These are phyloP conservation scores for Aspergillus steynii DNA, from an alignment of 495 filamentous ascomycete genomes.

Conservation along the genomic window DNA sequence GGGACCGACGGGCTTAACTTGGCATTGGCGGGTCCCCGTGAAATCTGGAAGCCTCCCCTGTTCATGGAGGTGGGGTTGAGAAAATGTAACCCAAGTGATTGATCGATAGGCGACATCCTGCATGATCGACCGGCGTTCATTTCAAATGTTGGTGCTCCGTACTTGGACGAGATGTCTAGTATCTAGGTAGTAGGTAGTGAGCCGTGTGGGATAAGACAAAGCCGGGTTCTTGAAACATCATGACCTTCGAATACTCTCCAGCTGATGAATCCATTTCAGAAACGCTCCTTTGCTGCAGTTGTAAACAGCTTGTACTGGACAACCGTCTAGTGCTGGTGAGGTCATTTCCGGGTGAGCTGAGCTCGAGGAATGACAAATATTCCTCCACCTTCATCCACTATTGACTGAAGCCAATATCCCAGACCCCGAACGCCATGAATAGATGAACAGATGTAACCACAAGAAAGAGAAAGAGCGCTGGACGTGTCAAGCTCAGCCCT, in stretches of 20 bases:
- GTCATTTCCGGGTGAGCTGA: too few relatives aligned
- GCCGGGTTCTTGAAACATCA: background rate
- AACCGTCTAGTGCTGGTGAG: too few relatives aligned
- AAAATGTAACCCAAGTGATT: background rate
- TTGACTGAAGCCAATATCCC: too few relatives aligned
- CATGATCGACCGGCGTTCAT: background rate
- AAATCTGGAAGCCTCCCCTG: background rate
- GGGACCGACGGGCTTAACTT: background rate
- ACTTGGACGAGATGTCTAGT: background rate
- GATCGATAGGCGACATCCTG: background rate
- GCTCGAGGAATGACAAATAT: too few relatives aligned
- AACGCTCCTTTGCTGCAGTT: too few relatives aligned
- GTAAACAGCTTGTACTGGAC: too few relatives aligned
- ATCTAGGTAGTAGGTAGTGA: background rate
- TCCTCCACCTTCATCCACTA: too few relatives aligned
- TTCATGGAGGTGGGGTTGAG: background rate
- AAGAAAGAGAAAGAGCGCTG: too few relatives aligned
- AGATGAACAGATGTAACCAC: too few relatives aligned
- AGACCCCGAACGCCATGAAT: too few relatives aligned
- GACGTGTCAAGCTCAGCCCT: background rate
- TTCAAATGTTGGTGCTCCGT: background rate
- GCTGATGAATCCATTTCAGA: background rate
- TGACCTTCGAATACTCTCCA: background rate
- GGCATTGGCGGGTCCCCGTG: slow-evolving; percentile 1
- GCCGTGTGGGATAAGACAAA: background rate